Base-by-base conservation (phyloP, 768 basidiomycete species). In the Suillus bovinus region DNA sequence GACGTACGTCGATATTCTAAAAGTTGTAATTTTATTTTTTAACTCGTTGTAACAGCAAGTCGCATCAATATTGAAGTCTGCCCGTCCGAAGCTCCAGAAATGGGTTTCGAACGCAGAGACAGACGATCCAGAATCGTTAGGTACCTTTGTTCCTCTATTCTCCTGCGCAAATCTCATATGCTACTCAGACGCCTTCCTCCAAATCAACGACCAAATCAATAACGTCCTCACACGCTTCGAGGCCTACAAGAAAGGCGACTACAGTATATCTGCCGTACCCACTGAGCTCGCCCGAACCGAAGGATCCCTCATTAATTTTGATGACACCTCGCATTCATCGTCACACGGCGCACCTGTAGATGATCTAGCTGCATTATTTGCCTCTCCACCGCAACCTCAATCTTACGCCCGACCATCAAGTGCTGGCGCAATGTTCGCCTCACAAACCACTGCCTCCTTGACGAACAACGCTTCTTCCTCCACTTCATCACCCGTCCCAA, bases 171-270 rank as follows among this genome's bases (percentile, higher is more conserved):
- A 64, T 42, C 38, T 62, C 38, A 61, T 58, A 62, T 46, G 55
- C 44, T 39, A 8, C n/a, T 27, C 22, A 94, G 96, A 96, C 64
- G 94, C 94, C 2, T 90, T 97, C 73, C 80, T 99, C 20, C 87
- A 99, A 73, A 96, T 96, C 64, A 99, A 99, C 74, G 97, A 99
- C 75, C 92, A 97, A 70, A 95, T 99, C 76, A 99, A 99, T 77
- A 91, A 86, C 22, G 94, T 95, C 16, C 75, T 98, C 16, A 83
- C 84, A 33, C 90, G 96, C 27, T 98, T 95, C 72, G 94, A 98
- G 62, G 89, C 94, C 0, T 98, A 91, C 83, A 94, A 94, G 76
- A 87, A 85, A 61, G 97, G 97, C 57, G 95, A 99, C 76, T 96
- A 82, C 80, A 20, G 86, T 87, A 9, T 77, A 86, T 27, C 86